phyloP scores from a whole-genome alignment of 371 early-diverging fungal species.

The Lichtheimia corymbifera region DNA sequence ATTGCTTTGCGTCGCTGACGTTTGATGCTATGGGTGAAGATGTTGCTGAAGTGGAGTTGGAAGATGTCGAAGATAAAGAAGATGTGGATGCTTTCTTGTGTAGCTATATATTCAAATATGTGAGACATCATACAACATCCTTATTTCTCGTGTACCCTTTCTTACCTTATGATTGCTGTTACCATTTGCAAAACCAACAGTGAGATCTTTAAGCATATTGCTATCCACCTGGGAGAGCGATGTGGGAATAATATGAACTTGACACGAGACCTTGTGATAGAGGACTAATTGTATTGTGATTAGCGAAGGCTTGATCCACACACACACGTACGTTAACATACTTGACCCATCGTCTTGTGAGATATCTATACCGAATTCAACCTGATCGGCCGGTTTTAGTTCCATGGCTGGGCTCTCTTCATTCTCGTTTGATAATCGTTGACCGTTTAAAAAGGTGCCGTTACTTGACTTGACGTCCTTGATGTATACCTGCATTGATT shows the following conservation, averaged over 20 bases:
- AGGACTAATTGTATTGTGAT: conserved; percentile 47
- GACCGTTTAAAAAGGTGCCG: conserved; percentile 87
- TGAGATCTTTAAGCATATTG: conserved; percentile 27
- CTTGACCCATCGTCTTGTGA: conserved; percentile 61
- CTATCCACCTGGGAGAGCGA: conserved; percentile 43
- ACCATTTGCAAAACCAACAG: conserved; percentile 12
- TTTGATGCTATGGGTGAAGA: conserved; percentile 7
- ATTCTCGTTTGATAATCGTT: conserved; percentile 71
- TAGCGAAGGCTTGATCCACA: neutral
- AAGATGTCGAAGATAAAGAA: conserved; percentile 14
- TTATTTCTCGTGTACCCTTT: neutral
- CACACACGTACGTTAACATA: conserved; percentile 7
- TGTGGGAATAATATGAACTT: conserved; percentile 46
- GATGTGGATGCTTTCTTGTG: conserved; percentile 17
- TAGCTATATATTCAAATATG: conserved; percentile 5
- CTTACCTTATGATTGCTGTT: conserved; percentile 7
- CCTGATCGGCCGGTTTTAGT: conserved; percentile 62
- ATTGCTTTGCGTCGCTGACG: too few relatives aligned
- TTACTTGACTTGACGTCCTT: conserved; percentile 83
- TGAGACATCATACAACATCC: neutral
- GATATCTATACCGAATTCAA: conserved; percentile 91
- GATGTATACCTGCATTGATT: conserved; percentile 57
- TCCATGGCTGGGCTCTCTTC: conserved; percentile 64
- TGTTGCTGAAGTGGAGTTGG: conserved; percentile 11
- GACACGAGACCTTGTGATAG: conserved; percentile 71